Evolutionary conservation across 148 eudicot species (phyloP).

Genomic region (Cornus controversa): DNA sequence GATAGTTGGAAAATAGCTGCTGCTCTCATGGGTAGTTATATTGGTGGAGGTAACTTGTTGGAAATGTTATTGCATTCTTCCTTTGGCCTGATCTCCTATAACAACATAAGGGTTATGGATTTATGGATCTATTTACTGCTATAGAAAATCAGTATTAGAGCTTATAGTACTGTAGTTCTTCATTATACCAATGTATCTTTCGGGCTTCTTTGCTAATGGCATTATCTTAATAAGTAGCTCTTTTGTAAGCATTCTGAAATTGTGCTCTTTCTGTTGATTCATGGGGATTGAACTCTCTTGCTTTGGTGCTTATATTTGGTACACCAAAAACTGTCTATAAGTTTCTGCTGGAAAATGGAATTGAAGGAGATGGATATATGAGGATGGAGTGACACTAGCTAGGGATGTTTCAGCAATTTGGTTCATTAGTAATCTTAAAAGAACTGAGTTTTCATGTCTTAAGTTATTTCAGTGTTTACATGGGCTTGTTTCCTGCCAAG

Average conservation of each 20-base stretch:
- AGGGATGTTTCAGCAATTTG: background rate
- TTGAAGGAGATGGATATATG: background rate
- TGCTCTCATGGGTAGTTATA: slow-evolving; percentile 91
- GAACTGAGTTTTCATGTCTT: no score
- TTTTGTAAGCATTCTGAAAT: background rate
- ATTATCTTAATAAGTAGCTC: background rate
- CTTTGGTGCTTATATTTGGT: background rate
- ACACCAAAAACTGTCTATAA: background rate
- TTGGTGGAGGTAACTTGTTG: slow-evolving; percentile 76
- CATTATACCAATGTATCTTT: background rate
- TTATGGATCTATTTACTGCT: background rate
- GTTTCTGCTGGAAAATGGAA: background rate
- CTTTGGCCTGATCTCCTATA: background rate
- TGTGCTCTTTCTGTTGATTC: background rate
- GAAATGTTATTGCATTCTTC: slow-evolving; percentile 1
- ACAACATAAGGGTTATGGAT: background rate
- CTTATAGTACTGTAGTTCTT: no score
- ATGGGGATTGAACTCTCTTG: background rate
- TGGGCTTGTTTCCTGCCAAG: background rate
- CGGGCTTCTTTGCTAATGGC: background rate
- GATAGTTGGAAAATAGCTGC: slow-evolving; percentile 96
- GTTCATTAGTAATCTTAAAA: background rate
- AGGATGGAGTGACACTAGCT: background rate
- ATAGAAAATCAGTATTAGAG: no score
- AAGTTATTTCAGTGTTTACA: background rate